phyloP scores from a whole-genome alignment of 768 basidiomycete species.

The Mycena latifolia region DNA sequence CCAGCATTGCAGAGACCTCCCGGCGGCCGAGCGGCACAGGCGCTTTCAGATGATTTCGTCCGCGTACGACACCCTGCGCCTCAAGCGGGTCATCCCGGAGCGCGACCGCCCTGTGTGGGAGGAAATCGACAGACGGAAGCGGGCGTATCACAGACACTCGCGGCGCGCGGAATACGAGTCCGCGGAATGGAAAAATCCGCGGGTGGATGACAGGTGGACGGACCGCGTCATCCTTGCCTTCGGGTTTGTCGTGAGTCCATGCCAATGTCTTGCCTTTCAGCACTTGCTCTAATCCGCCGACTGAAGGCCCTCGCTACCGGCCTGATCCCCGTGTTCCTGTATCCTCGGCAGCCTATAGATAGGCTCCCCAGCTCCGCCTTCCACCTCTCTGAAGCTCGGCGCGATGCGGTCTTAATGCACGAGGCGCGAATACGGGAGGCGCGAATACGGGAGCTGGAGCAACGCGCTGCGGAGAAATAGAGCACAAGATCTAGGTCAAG shows the following conservation, averaged over 20 bases:
- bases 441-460: constrained; percentile 22
- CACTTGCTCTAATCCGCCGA: background rate
- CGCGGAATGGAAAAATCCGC: constrained; percentile 24
- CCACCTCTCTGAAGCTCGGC: constrained; percentile 28
- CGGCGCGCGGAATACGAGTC: constrained; percentile 31
- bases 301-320: constrained; percentile 19
- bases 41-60: constrained; percentile 62
- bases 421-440: constrained; percentile 27
- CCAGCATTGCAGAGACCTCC: constrained; percentile 41
- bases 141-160: constrained; percentile 23
- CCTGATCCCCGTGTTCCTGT: constrained; percentile 24
- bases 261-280: background rate
- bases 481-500: background rate
- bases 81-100: constrained; percentile 30
- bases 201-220: constrained; percentile 21
- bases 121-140: constrained; percentile 28
- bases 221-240: constrained; percentile 35
- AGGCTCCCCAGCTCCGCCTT: constrained; percentile 19
- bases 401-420: constrained; percentile 23
- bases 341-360: constrained; percentile 26
- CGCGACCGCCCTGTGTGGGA: constrained; percentile 22
- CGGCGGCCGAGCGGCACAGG: constrained; percentile 50
- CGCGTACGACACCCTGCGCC: constrained; percentile 59
- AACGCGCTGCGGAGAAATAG: background rate
- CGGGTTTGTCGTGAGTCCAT: constrained; percentile 27